Base-by-base conservation (phyloP, 495 filamentous ascomycete genomes). In the Daldinia caldariorum region DNA sequence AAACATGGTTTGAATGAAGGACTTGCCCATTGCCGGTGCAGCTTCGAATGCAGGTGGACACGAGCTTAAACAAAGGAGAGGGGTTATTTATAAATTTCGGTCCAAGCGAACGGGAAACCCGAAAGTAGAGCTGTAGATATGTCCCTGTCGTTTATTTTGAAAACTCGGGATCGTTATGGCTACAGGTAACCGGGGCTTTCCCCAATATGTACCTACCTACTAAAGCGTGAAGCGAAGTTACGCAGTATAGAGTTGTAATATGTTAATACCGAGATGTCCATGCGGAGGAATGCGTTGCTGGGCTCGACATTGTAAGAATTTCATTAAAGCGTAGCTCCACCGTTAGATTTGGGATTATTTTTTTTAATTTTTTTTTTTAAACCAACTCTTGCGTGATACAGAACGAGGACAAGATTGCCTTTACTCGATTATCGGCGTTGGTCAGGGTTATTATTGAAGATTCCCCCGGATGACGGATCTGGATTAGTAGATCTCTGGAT, bases 401-500 rank as follows among this genome's bases (percentile, higher is more conserved):
- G 26, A 3, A 26, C 26, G 1, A 26, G 26, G 26, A 26, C 26
- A 26, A 26, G 26, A 26, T 26, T 26, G 3, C 26, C 26, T 26
- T 26, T 26, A 26, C 26, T 26, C 26, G 26, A 35, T 35, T 6
- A 5, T 10, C 2, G 34, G 34, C 34, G 26, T 26, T 26, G 18
- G 32, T 58, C n/a, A 58, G 51, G 51, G 34, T 34, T 54, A 59
- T 58, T 51, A 59, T 58, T 51, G 47, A 53, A 63, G 55, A 43
- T 56, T 57, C 61, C 64, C 70, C 70, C 70, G 65, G 70, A 72
- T 58, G 65, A 72, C 65, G 57, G 70, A 72, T 72, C 70, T 68
- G 70, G 70, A 61, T 63, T 68, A 68, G 64, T 57, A 72, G 70
- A 72, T 72, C 70, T 72, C 50, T 61, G 70, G 65, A 68, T 72